Evolutionary conservation across 148 eudicot genomes (phyloP), one percentile per base, ranked within the genome.

Genomic region (Spergularia bocconei): DNA sequence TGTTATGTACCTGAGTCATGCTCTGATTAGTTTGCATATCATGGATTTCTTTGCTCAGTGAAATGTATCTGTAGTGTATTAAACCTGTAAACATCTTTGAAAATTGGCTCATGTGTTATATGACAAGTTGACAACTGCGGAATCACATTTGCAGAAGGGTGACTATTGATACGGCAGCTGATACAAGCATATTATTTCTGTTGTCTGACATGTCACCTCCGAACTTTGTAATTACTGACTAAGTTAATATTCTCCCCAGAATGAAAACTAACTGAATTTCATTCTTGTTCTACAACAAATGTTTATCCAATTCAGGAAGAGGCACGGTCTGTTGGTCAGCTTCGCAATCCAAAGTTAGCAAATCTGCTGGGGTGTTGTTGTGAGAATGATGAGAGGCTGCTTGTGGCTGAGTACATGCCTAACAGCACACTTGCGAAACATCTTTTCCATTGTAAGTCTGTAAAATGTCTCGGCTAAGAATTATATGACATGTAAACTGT

Each of bases 291-390:
- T 23, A 29, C 52, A 17, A 29, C 19, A 17, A 15, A 39, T 80
- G 50, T 72, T 16, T 77, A 23, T 17, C 47, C 36, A 72, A 33
- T 80, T 73, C 68, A 90, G 94, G 94, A 88, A 53, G 94, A 90
- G 86, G 91, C 94, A 5, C 85, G 84, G 14, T 70, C 86, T 67
- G 87, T 90, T 74, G 88, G 90, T 70, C 90, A 79, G 77, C 87
- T 90, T 16, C 86, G 86, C 13, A 88, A 77, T 75, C 84, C 70
- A 29, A 84, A 83, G 82, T 76, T 90, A 83, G 91, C 82, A 17
- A 90, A 90, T 79, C 83, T 90, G 72, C 87, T 90, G 79, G 94
- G 94, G 25, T 88, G 83, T 58, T 90, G 94, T 47, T 88, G 87
- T 70, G 90, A 86, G 78, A 81, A 84, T 77, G 91, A 85, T 59